Evolutionary conservation across 2,329 filamentous ascomycete genomes (phyloP).

Genomic region (Scorias spongiosa): DNA sequence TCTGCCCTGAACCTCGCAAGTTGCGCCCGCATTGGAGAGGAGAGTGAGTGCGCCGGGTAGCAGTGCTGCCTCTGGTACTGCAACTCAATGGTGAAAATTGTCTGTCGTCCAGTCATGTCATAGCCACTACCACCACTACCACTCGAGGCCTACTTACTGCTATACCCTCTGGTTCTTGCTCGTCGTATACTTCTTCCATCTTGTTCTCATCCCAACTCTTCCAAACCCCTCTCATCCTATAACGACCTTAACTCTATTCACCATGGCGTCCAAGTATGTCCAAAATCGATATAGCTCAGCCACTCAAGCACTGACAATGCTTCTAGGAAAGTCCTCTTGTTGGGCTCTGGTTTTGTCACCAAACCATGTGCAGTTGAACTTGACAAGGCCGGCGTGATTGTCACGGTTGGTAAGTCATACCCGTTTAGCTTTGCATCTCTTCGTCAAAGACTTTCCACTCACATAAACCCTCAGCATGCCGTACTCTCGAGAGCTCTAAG

Average conservation of each 20-base stretch:
- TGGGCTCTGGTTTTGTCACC: slow-evolving; percentile 40
- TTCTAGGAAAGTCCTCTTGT: slow-evolving; percentile 29
- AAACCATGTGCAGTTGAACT: slow-evolving; percentile 44
- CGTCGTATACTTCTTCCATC: too few relatives aligned
- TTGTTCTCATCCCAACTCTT: too few relatives aligned
- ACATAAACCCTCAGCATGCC: slow-evolving; percentile 45
- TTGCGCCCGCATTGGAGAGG: too few relatives aligned
- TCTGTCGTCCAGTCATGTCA: too few relatives aligned
- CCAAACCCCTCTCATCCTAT: too few relatives aligned
- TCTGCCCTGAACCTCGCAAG: too few relatives aligned
- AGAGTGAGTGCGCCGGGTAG: too few relatives aligned
- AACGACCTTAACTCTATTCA: not conserved
- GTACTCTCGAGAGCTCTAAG: slow-evolving; percentile 64
- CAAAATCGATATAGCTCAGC: not conserved
- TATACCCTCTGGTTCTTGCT: too few relatives aligned
- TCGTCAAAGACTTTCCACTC: not conserved
- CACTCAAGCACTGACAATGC: not conserved
- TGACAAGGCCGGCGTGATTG: slow-evolving; percentile 39
- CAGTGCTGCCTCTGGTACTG: too few relatives aligned
- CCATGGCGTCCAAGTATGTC: not conserved
- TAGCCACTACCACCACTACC: too few relatives aligned
- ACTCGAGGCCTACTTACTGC: too few relatives aligned
- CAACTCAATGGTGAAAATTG: too few relatives aligned
- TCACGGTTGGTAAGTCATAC: slow-evolving; percentile 36
- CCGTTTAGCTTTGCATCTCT: not conserved